Conservation (phyloP, 176 grass and related monocot species). For the Eremochloa ophiuroides region DNA sequence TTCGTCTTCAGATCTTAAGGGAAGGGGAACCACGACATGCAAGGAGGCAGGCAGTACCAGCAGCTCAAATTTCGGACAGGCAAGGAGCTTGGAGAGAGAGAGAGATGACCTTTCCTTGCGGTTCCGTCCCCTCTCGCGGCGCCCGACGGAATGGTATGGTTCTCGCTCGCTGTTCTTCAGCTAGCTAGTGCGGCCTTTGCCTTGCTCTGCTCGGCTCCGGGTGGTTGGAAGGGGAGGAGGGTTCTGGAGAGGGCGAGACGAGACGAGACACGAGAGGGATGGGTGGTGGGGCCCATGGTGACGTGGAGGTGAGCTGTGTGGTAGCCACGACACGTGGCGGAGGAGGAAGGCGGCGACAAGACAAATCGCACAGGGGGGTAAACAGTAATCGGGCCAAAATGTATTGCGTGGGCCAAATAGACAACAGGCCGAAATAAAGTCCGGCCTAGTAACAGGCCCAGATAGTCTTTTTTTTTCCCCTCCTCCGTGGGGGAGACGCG, state of each 20-base stretch:
- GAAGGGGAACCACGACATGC: neutral
- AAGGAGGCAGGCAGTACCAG: neutral
- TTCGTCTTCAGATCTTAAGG: neutral
- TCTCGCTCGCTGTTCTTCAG: neutral
- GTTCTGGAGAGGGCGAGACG: constrained; percentile 7
- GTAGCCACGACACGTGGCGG: neutral
- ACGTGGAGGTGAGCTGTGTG: neutral
- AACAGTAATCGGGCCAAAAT: neutral
- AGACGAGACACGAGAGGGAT: neutral
- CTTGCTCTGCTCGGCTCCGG: neutral
- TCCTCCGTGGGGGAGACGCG: neutral
- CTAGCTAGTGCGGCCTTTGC: neutral
- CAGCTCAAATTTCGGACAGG: neutral
- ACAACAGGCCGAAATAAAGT: neutral
- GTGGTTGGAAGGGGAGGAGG: neutral
- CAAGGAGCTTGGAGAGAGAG: neutral
- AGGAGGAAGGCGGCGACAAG: neutral
- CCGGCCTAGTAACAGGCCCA: neutral
- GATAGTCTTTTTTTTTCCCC: neutral
- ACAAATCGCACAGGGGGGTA: neutral
- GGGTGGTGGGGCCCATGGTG: neutral
- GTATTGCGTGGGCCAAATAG: neutral
- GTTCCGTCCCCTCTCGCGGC: neutral
- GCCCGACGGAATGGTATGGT: neutral
- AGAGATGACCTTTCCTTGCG: neutral